Evolutionary conservation across 208 protist genomes (phyloP).

Genomic region (Trypanosoma conorhini): DNA sequence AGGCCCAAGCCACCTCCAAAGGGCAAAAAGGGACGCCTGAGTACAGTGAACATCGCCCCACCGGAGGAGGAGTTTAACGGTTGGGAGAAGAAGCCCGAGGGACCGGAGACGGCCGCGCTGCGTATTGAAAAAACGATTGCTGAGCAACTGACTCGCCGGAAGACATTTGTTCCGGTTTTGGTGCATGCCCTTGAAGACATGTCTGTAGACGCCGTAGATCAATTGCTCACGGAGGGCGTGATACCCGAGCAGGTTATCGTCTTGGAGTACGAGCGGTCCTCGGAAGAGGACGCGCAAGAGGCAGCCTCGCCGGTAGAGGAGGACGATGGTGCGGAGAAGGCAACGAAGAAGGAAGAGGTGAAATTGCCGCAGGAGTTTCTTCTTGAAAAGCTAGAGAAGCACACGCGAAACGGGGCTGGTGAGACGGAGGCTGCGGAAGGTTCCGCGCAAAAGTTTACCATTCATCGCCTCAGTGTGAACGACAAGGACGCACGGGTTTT

Average conservation of each 20-base stretch:
- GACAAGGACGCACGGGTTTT: constrained; percentile 47
- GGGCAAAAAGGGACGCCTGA: constrained; percentile 33
- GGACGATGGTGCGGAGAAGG: constrained; percentile 8
- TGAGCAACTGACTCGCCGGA: constrained; percentile 31
- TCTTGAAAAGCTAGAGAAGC: constrained; percentile 25
- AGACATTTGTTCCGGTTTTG: constrained; percentile 51
- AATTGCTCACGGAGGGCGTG: constrained; percentile 38
- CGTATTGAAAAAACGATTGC: constrained; percentile 29
- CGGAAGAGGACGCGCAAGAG: constrained; percentile 31
- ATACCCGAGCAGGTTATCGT: constrained; percentile 58
- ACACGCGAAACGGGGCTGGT: background rate
- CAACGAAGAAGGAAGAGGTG: constrained; percentile 6
- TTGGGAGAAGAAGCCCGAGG: constrained; percentile 21
- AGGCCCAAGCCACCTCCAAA: constrained; percentile 25
- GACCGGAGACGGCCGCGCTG: constrained; percentile 24
- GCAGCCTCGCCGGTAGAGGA: background rate
- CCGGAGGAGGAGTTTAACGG: constrained; percentile 27
- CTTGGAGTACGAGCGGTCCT: constrained; percentile 30
- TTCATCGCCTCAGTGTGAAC: constrained; percentile 40
- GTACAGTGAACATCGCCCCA: constrained; percentile 4
- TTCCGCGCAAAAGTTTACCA: constrained; percentile 23
- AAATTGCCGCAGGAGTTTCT: constrained; percentile 19
- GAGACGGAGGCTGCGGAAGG: background rate
- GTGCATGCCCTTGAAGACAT: constrained; percentile 32
- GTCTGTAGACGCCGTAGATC: constrained; percentile 26